Base-by-base conservation (phyloP, 2,329 filamentous ascomycete genomes). In the Colletotrichum filicis region DNA sequence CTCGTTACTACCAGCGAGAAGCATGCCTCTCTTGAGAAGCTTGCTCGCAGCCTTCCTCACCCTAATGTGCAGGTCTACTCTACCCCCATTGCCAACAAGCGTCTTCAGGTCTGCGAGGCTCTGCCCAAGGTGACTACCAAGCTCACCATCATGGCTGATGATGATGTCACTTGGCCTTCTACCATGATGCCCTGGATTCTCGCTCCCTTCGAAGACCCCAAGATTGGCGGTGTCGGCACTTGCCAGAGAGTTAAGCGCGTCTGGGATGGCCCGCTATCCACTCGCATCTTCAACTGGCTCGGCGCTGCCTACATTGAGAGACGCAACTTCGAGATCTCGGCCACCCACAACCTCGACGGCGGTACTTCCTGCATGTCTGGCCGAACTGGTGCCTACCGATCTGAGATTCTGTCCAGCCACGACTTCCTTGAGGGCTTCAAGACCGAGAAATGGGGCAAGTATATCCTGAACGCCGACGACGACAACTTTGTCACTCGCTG, bases 401-500 rank as follows among this genome's bases (percentile, higher is more conserved):
- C 94, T 11, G 91, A 93, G 79, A 98, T 98, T 75, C 87, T 98
- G 30, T 92, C 94, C 78, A 94, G 95, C 80, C 91, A 93, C 73
- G 91, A 93, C 65, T 98, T 98, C 83, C 92, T 95, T 55, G 90
- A 95, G 76, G 94, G 92, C 58, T 98, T 98, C 86, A 95, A 94
- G 76, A 95, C 95, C 68, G 96, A 98, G 85, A 93, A 93, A 77
- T 98, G 94, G 94, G 90, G 93, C 61, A 92, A 93, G 78, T 97
- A 93, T 84, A 95, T 95, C 79, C 89, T 98, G 74, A 98, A 98
- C 80, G 95, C 96, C 30, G 96, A 98, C 83, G 96, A 98, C 82
- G 96, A 98, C 87, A 98, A 98, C 85, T 98, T 98, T 85, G 94
- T 98, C 78, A 98, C 96, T 7, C 92, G 96, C 71, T 98, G 96